Conservation (phyloP, 2,329 filamentous ascomycete genomes). For the Neurospora crassa region DNA sequence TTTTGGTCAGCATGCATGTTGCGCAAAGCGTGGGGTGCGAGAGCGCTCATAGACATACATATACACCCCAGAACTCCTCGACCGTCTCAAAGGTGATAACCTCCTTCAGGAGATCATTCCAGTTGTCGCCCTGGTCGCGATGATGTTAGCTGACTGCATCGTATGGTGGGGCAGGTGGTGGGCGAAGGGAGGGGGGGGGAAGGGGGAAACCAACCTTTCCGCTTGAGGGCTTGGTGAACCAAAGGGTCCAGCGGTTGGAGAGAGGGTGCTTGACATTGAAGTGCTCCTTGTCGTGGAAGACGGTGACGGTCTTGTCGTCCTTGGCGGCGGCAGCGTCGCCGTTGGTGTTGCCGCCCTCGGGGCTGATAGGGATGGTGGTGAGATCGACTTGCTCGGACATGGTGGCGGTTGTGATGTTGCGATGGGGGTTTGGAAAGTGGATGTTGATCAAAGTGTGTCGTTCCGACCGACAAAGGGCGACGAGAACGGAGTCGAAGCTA, state of each 20-base stretch:
- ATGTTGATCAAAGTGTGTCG: conserved; percentile 1
- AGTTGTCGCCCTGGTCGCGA: conserved; percentile 75
- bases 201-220: conserved; percentile 60
- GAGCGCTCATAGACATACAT: conserved; percentile 52
- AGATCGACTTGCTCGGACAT: conserved; percentile 54
- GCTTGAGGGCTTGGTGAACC: conserved; percentile 97
- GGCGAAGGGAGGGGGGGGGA: neutral
- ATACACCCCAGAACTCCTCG: conserved; percentile 99
- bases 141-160: conserved; percentile 15
- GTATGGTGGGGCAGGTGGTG: conserved; percentile 2
- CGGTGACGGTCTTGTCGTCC: conserved; percentile 62
- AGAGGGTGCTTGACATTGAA: conserved; percentile 99
- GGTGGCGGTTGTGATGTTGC: conserved; percentile 13
- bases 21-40: neutral
- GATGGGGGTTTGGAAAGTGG: conserved; percentile 5
- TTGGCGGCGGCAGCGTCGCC: conserved; percentile 35
- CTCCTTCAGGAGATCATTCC: conserved; percentile 96
- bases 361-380: conserved; percentile 58
- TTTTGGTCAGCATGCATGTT: conserved; percentile 10
- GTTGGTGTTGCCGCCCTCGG: conserved; percentile 48
- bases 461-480: neutral
- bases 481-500: neutral
- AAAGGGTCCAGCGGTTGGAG: conserved; percentile 95
- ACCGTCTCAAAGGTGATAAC: conserved; percentile 98
- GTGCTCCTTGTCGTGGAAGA: conserved; percentile 97